A percentile compares a stretch with the other conserved stretches of the same genome.
These are phyloP conservation scores for Yamadazyma conglobata DNA, from an alignment of 1,139 yeast genomes.

Conservation along the genomic window DNA sequence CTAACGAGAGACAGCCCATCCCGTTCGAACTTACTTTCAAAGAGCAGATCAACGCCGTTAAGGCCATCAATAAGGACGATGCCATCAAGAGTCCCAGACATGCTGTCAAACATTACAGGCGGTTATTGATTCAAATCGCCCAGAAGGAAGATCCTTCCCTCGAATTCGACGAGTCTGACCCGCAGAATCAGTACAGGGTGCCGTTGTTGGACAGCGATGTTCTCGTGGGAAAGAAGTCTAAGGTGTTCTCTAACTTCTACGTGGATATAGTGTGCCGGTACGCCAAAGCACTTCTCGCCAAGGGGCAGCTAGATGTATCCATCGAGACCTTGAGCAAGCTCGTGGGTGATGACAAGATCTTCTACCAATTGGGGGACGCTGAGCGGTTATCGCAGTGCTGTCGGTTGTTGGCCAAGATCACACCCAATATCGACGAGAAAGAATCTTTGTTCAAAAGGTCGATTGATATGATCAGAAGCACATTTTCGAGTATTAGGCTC, in stretches of 20 bases:
- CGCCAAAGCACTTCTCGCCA: constrained; percentile 41
- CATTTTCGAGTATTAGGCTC: constrained; percentile 28
- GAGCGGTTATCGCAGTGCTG: constrained; percentile 43
- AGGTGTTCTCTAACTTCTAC: constrained; percentile 40
- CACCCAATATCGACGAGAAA: constrained; percentile 24
- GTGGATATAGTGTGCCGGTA: constrained; percentile 44
- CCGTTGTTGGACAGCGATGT: constrained; percentile 33
- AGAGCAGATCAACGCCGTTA: constrained; percentile 38
- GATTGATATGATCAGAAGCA: constrained; percentile 33
- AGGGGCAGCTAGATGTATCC: constrained; percentile 36
- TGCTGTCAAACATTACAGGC: constrained; percentile 44
- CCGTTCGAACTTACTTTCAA: constrained; percentile 37
- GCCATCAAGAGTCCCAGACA: constrained; percentile 40
- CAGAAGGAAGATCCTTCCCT: constrained; percentile 24
- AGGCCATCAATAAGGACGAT: constrained; percentile 46
- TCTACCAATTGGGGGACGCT: constrained; percentile 42
- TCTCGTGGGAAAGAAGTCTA: constrained; percentile 30
- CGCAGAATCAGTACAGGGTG: constrained; percentile 24
- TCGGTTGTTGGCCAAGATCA: constrained; percentile 32
- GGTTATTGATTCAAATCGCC: constrained; percentile 37
- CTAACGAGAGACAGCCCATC: constrained; percentile 36
- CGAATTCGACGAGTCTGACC: constrained; percentile 24
- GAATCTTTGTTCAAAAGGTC: constrained; percentile 39
- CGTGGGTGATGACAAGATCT: constrained; percentile 37
- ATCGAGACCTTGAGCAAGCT: constrained; percentile 27